phyloP scores from a whole-genome alignment of 2,329 filamentous ascomycete genomes.

The Aspergillus costaricaensis region DNA sequence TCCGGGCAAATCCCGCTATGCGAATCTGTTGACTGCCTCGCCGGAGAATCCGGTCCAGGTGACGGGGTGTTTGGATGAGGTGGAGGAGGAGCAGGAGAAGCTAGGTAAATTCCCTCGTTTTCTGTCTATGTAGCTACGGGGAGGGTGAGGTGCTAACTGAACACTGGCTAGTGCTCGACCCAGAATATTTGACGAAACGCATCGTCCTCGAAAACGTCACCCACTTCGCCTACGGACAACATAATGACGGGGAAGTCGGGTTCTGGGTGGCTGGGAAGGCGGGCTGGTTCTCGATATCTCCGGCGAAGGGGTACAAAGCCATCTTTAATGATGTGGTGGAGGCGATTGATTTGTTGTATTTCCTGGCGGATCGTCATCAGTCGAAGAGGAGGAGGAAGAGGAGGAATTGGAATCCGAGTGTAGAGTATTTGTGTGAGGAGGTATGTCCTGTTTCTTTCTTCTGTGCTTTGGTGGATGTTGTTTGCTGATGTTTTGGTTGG shows the following conservation, averaged over 20 bases:
- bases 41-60: slow-evolving; percentile 58
- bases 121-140: too few relatives aligned
- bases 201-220: slow-evolving; percentile 53
- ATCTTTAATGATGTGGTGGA: slow-evolving; percentile 60
- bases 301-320: slow-evolving; percentile 54
- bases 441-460: slow-evolving; percentile 22
- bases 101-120: slow-evolving; percentile 37
- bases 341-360: slow-evolving; percentile 62
- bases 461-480: not conserved
- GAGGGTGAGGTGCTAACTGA: not conserved
- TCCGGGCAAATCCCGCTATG: slow-evolving; percentile 52
- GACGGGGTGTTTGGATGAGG: slow-evolving; percentile 51
- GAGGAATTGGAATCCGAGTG: slow-evolving; percentile 37
- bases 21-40: slow-evolving; percentile 58
- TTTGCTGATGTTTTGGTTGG: not conserved
- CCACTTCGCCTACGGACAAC: slow-evolving; percentile 52
- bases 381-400: slow-evolving; percentile 40
- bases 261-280: slow-evolving; percentile 64
- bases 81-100: slow-evolving; percentile 47
- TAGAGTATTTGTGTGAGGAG: slow-evolving; percentile 45
- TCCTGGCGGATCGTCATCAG: slow-evolving; percentile 59
- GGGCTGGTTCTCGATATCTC: slow-evolving; percentile 63
- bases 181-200: slow-evolving; percentile 43
- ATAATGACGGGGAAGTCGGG: slow-evolving; percentile 57
- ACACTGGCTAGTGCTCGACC: slow-evolving; percentile 37